Evolutionary conservation across 257 asterid species (phyloP).

Genomic region (Solanum infundibuliforme): DNA sequence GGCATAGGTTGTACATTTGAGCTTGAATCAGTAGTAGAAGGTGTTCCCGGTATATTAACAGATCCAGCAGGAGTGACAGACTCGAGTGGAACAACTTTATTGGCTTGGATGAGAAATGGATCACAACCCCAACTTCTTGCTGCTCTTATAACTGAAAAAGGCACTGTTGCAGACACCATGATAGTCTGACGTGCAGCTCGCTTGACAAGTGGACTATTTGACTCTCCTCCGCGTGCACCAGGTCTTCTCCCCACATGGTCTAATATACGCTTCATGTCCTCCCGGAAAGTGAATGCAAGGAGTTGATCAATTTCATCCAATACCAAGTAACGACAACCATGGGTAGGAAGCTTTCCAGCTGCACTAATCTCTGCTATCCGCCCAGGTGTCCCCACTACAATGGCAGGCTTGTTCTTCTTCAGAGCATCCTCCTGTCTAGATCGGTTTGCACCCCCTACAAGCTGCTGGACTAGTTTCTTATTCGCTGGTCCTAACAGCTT

Average conservation of each 20-base stretch:
- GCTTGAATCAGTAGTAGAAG: conserved; percentile 19
- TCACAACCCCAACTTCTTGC: conserved; percentile 88
- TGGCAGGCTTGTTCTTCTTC: conserved; percentile 73
- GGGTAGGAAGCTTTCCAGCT: conserved; percentile 89
- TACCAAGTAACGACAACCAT: conserved; percentile 65
- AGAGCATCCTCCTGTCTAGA: conserved; percentile 96
- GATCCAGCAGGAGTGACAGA: conserved; percentile 33
- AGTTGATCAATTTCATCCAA: conserved; percentile 95
- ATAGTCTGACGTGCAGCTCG: conserved; percentile 53
- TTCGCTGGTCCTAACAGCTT: conserved; percentile 76
- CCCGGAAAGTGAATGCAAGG: conserved; percentile 79
- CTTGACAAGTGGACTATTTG: conserved; percentile 16
- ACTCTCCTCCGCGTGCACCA: conserved; percentile 29
- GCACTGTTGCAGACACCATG: conserved; percentile 98
- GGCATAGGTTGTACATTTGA: conserved; percentile 27
- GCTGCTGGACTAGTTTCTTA: conserved; percentile 84
- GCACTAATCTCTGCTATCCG: conserved; percentile 89
- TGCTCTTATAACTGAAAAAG: conserved; percentile 81
- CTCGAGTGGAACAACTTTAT: conserved; percentile 49
- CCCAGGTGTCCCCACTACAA: conserved; percentile 95
- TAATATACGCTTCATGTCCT: conserved; percentile 80
- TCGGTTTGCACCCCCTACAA: conserved; percentile 95
- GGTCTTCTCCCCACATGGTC: conserved; percentile 84
- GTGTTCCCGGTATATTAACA: conserved; percentile 23
- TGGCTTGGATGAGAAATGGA: conserved; percentile 86